These are phyloP conservation scores for Aquilaria sinensis DNA, from an alignment of 345 rosid species.

Conservation along the genomic window DNA sequence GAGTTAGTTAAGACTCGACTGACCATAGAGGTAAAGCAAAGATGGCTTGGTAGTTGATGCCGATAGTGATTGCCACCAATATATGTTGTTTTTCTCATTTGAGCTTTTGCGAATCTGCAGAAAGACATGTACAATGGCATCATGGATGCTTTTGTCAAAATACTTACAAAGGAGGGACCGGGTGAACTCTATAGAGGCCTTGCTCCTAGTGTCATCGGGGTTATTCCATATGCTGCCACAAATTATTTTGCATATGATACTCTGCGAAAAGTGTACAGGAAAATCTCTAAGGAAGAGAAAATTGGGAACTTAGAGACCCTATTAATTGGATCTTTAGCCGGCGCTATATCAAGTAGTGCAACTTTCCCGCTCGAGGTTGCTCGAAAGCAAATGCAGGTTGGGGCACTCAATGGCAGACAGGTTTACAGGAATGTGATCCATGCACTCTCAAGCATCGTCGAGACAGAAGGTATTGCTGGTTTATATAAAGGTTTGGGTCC, in stretches of 20 bases:
- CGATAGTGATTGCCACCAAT: not conserved
- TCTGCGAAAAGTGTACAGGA: conserved; percentile 60
- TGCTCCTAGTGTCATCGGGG: conserved; percentile 92
- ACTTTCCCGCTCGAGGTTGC: conserved; percentile 97
- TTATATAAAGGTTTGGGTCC: conserved; percentile 90
- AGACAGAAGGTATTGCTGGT: conserved; percentile 74
- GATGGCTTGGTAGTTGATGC: not conserved
- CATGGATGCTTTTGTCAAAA: conserved; percentile 70
- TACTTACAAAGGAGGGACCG: conserved; percentile 70
- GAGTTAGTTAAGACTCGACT: conserved; percentile 90
- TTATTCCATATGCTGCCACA: conserved; percentile 89
- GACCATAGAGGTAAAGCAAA: conserved; percentile 66
- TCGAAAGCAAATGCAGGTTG: conserved; percentile 97
- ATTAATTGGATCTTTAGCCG: conserved; percentile 78
- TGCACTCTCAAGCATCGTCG: conserved; percentile 76
- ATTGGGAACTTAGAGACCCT: conserved; percentile 89
- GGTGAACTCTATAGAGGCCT: conserved; percentile 91
- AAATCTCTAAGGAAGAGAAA: conserved; percentile 65
- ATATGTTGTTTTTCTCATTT: conserved; percentile 3
- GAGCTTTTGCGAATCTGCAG: conserved; percentile 35
- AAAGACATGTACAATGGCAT: conserved; percentile 74
- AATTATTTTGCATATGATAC: conserved; percentile 93
- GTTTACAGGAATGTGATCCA: conserved; percentile 83
- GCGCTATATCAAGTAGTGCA: conserved; percentile 86
- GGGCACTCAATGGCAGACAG: conserved; percentile 82